Evolutionary conservation across 1,139 yeast genomes (phyloP).

Genomic region (Yamadazyma dushanensis): DNA sequence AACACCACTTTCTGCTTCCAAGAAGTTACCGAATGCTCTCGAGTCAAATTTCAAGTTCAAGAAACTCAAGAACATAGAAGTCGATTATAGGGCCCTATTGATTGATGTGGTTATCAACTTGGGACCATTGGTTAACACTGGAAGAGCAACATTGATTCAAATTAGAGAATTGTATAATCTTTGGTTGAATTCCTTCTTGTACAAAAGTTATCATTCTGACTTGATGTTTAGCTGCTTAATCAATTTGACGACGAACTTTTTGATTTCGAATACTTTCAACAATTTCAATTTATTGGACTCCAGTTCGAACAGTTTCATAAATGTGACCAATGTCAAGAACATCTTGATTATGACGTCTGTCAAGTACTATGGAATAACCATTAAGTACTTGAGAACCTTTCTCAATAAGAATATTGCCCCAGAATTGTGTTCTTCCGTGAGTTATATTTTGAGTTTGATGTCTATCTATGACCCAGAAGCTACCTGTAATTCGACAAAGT

Average conservation of each 20-base stretch:
- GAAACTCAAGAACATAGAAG: constrained; percentile 11
- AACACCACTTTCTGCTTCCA: constrained; percentile 7
- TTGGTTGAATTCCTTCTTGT: constrained; percentile 39
- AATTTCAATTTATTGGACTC: constrained; percentile 16
- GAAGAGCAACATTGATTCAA: constrained; percentile 29
- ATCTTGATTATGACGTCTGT: constrained; percentile 30
- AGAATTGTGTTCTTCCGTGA: constrained; percentile 36
- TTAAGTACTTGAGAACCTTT: constrained; percentile 31
- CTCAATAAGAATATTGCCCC: constrained; percentile 34
- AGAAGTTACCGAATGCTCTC: constrained; percentile 21
- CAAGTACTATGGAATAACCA: constrained; percentile 39
- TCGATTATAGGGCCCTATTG: constrained; percentile 20
- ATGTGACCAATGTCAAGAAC: constrained; percentile 23
- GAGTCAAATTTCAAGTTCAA: constrained; percentile 15
- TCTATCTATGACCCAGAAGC: constrained; percentile 49
- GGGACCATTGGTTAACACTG: constrained; percentile 25
- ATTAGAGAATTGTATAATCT: constrained; percentile 32
- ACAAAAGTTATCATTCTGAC: constrained; percentile 22
- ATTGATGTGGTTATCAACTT: constrained; percentile 15
- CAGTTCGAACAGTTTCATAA: constrained; percentile 16
- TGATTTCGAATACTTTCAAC: constrained; percentile 35
- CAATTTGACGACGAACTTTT: constrained; percentile 42
- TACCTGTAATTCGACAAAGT: constrained; percentile 36
- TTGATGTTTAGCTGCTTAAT: constrained; percentile 41
- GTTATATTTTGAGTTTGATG: constrained; percentile 43